Evolutionary conservation across 129 eudicot genomes (phyloP).

Genomic region (Artemisia argyi): DNA sequence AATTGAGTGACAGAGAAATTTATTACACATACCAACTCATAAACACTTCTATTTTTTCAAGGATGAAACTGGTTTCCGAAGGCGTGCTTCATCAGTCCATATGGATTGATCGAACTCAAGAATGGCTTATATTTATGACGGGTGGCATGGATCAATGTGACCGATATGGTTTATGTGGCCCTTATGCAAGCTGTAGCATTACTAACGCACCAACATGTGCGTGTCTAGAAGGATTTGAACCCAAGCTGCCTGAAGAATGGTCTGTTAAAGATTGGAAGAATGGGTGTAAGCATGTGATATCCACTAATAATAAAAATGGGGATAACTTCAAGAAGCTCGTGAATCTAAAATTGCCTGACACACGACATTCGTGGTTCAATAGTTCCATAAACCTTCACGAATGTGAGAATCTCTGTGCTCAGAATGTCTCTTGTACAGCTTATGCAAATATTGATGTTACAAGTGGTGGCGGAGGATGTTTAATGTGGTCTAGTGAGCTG

Average conservation of each 20-base stretch:
- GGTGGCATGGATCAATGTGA: neutral
- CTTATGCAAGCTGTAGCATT: conserved; percentile 25
- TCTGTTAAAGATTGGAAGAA: conserved; percentile 7
- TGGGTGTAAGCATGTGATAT: conserved; percentile 23
- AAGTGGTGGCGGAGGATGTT: conserved; percentile 31
- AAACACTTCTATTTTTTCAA: conserved; percentile 11
- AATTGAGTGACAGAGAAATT: conserved; percentile 4
- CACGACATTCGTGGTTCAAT: conserved; percentile 28
- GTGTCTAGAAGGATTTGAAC: conserved; percentile 42
- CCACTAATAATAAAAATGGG: conserved; percentile 6
- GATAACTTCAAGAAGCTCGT: conserved; percentile 21
- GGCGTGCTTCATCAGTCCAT: neutral
- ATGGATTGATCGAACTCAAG: neutral
- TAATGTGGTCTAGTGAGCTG: conserved; percentile 37
- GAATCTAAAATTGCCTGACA: conserved; percentile 37
- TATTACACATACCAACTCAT: conserved; percentile 5
- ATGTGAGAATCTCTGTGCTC: conserved; percentile 27
- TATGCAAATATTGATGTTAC: conserved; percentile 36
- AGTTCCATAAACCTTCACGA: conserved; percentile 20
- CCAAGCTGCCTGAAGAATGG: conserved; percentile 29
- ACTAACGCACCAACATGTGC: neutral
- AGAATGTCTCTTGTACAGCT: conserved; percentile 43
- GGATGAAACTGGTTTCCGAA: conserved; percentile 6
- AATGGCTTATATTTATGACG: neutral
- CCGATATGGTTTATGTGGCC: neutral